phyloP scores from a whole-genome alignment of 1,139 yeast species.

The Pneumocystis murina region DNA sequence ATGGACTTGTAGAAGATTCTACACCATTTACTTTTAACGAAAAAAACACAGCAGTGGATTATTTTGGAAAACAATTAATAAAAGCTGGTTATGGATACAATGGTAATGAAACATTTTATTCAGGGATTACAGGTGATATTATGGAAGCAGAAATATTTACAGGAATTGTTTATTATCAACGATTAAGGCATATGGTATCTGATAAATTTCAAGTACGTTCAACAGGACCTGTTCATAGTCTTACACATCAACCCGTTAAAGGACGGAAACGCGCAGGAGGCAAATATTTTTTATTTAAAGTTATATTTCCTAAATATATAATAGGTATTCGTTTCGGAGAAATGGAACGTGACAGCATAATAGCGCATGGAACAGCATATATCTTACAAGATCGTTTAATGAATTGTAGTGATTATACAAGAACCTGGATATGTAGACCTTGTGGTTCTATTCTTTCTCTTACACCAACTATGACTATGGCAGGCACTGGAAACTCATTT shows the following conservation, averaged over 20 bases:
- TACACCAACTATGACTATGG: conserved; percentile 78
- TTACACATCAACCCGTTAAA: conserved; percentile 98
- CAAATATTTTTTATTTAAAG: conserved; percentile 17
- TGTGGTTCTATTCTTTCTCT: conserved; percentile 90
- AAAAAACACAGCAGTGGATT: conserved; percentile 89
- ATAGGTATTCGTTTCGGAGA: conserved; percentile 80
- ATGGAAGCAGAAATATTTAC: conserved; percentile 86
- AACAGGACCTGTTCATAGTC: conserved; percentile 91
- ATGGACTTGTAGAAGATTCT: conserved; percentile 93
- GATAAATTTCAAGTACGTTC: conserved; percentile 99
- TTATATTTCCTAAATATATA: not conserved
- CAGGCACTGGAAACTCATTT: conserved; percentile 39
- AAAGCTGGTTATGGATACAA: conserved; percentile 90
- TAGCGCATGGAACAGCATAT: conserved; percentile 98
- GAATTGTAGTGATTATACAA: conserved; percentile 92
- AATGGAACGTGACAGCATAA: conserved; percentile 98
- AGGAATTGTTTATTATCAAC: conserved; percentile 93
- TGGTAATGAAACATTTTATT: conserved; percentile 97
- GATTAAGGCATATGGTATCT: conserved; percentile 98
- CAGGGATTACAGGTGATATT: conserved; percentile 98
- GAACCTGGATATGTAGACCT: conserved; percentile 71
- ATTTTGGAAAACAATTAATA: conserved; percentile 81
- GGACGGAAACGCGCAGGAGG: conserved; percentile 99
- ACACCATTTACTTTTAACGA: conserved; percentile 71
- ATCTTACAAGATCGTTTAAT: conserved; percentile 85